Evolutionary conservation across 2,329 filamentous ascomycete genomes (phyloP), one percentile per base, ranked within the genome.

Genomic region (Monilinia fructicola): DNA sequence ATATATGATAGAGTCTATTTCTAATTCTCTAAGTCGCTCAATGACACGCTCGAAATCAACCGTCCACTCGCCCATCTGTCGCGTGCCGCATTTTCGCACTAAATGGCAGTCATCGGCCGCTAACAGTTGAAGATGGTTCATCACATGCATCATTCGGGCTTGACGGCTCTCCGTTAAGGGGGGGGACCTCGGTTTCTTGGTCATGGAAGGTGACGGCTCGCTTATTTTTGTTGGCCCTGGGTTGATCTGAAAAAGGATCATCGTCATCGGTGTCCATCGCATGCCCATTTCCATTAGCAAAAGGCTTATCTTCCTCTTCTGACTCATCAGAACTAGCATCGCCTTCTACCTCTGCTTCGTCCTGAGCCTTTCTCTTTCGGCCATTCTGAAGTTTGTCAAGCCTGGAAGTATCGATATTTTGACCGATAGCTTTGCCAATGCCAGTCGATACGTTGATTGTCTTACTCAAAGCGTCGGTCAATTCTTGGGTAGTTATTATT

Each of bases 1-100:
- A 69, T 90, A 86, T 66, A 98, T 89, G 53, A 93, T 89, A 18
- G 88, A 87, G 77, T 97, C 92, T 40, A 98, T 81, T 76, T 97
- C 92, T 7, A 85, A 80, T 73, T 93, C 89, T 54, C 90, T 88
- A 44, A 98, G 80, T 61, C 84, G 83, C 54, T 86, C 83, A 62
- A 92, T 83, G 4, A 98, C 82, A 11, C 85, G 82, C n/a, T 85
- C 83, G 75, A 95, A 96, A 74, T 97, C 89, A 6, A 98, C 86
- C 0, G 87, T 89, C 91, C 93, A 99, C 74, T 91, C 87, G 42
- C 89, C 88, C 31, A 85, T 83, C 42, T 86, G 87, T 46, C 82
- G 79, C 53, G 79, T 82, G 31, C 89, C 87, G 71, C 87, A 87
- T 74, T 90, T 88, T 26, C 85, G 85, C 62, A 92, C 81, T 71